These are phyloP conservation scores for Mimosa bimucronata DNA, from an alignment of 306 rosid species.

Conservation along the genomic window DNA sequence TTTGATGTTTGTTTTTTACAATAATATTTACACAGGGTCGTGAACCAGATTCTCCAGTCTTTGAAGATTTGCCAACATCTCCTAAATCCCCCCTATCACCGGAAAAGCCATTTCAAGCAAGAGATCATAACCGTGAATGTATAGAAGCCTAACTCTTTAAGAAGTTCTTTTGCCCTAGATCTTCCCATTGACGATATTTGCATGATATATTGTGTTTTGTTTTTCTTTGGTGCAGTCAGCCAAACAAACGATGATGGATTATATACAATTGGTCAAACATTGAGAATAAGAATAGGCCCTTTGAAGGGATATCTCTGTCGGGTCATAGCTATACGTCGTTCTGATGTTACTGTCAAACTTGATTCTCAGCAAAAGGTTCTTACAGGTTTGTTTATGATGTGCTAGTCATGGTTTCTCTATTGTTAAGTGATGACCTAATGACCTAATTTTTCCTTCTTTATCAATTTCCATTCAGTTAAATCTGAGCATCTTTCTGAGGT, in stretches of 20 bases:
- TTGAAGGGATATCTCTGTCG: constrained; percentile 98
- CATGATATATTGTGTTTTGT: constrained; percentile 10
- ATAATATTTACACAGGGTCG: constrained; percentile 62
- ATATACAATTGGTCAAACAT: constrained; percentile 90
- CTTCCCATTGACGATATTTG: constrained; percentile 29
- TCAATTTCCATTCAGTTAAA: constrained; percentile 63
- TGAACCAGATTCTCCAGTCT: constrained; percentile 53
- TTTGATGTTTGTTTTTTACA: constrained; percentile 19
- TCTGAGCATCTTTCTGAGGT: constrained; percentile 93
- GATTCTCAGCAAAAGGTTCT: constrained; percentile 97
- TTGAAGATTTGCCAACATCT: constrained; percentile 75
- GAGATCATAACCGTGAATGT: constrained; percentile 63
- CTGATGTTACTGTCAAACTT: constrained; percentile 92
- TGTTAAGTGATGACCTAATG: constrained; percentile 2
- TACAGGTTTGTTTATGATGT: constrained; percentile 66
- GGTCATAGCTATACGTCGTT: constrained; percentile 80
- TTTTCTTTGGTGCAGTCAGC: constrained; percentile 64
- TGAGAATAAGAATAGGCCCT: constrained; percentile 95
- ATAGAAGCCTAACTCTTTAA: constrained; percentile 31
- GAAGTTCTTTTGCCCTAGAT: constrained; percentile 34
- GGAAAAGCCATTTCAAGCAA: constrained; percentile 73
- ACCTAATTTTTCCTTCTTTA: background rate
- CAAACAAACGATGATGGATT: constrained; percentile 59
- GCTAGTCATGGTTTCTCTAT: constrained; percentile 1
- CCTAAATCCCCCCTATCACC: constrained; percentile 94